Evolutionary conservation across 805 yeast species (phyloP).

Genomic region (Candida loeiensis): DNA sequence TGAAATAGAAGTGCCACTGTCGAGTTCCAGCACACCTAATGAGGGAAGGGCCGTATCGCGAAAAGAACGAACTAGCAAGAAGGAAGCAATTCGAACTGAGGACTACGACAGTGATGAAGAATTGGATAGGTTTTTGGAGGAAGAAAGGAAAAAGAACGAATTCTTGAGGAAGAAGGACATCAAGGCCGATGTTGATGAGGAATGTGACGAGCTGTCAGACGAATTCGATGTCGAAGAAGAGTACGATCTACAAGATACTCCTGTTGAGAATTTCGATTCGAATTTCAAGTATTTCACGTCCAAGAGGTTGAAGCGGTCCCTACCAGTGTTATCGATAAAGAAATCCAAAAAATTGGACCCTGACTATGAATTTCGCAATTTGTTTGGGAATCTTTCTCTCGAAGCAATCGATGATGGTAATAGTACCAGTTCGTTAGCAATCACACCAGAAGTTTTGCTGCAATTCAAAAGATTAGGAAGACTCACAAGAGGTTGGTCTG

Average conservation of each 20-base stretch:
- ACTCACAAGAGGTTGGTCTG: conserved; percentile 80
- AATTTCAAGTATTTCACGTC: conserved; percentile 47
- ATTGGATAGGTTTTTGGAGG: conserved; percentile 51
- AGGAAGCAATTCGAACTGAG: too few relatives aligned
- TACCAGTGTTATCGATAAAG: conserved; percentile 41
- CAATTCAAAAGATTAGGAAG: conserved; percentile 58
- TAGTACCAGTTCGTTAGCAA: conserved; percentile 64
- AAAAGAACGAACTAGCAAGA: too few relatives aligned
- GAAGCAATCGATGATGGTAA: conserved; percentile 74
- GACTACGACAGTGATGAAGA: conserved; percentile 51
- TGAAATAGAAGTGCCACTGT: too few relatives aligned
- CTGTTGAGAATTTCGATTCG: conserved; percentile 38
- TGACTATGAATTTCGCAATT: conserved; percentile 64
- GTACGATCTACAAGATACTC: conserved; percentile 26
- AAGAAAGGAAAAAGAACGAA: conserved; percentile 30
- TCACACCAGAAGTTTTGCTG: conserved; percentile 63
- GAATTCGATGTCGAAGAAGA: conserved; percentile 19
- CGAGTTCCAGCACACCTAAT: too few relatives aligned
- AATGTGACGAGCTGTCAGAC: conserved; percentile 10
- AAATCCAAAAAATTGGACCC: conserved; percentile 61
- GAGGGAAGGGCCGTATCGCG: too few relatives aligned
- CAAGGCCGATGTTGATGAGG: not conserved
- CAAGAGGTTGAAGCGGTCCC: conserved; percentile 36
- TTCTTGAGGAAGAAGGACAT: conserved; percentile 12
- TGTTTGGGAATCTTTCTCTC: conserved; percentile 68